Evolutionary conservation across 306 rosid genomes (phyloP), one percentile per base, ranked within the genome.

Genomic region (Senna tora): DNA sequence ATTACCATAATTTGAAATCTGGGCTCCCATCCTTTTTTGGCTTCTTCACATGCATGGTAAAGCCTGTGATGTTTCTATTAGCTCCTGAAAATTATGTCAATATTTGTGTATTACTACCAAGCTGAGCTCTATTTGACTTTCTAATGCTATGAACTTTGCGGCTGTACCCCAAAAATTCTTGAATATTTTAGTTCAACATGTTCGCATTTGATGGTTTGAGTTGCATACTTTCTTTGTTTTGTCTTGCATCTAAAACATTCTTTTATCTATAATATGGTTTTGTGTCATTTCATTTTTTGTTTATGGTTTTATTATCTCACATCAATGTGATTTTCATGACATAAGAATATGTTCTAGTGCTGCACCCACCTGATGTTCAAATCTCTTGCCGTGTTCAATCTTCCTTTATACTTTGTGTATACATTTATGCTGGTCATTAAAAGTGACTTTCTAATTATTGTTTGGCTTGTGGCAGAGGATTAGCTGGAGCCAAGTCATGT

Each of bases 381-480:
- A 60, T 34, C 47, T 7, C 25, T 32, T 15, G 45, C 5, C 9
- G 17, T 34, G 42, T 54, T 45, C 13, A 13, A 45, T 16, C 47
- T 56, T 66, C 39, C 49, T 16, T 49, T 54, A 45, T 25, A 42
- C 28, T 59, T 15, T 58, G 65, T 59, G 19, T 73, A 52, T 15
- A 32, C 33, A 49, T 42, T 22, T 19, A 20, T 21, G 12, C 53
- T n/a, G 62, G 43, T 51, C 47, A 45, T 41, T 52, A 52, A 51
- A 51, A 41, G 36, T 65, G 78, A 68, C 71, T 50, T 57, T 15
- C 57, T 46, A 67, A 25, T 73, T 67, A 66, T 55, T 72, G 53
- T 33, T 73, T 32, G 43, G 52, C 64, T 59, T 58, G 53, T 25
- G 16, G 55, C 75, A 73, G 79, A 67, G 53, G 75, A 73, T 73